Conservation (phyloP, 257 asterid genomes). For the Verbena officinalis region DNA sequence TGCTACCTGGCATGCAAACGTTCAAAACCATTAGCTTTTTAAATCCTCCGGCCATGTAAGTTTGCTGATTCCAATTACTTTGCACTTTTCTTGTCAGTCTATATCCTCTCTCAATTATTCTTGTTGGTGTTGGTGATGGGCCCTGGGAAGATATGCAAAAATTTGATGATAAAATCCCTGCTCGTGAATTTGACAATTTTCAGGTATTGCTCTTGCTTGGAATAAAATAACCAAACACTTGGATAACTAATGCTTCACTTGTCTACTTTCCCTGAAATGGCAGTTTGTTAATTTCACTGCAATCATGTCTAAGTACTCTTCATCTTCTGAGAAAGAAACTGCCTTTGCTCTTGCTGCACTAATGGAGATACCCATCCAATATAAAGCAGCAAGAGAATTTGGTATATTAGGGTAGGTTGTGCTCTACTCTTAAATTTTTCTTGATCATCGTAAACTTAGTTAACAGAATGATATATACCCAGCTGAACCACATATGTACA, state of each 20-base stretch:
- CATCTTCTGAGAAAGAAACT: conserved; percentile 61
- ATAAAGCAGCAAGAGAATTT: conserved; percentile 64
- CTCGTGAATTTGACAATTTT: conserved; percentile 75
- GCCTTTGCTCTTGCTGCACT: conserved; percentile 91
- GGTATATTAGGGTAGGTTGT: conserved; percentile 69
- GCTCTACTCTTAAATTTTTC: background rate
- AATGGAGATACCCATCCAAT: conserved; percentile 86
- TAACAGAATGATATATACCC: conserved; percentile 1
- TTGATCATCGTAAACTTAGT: conserved; percentile 18
- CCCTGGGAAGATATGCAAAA: conserved; percentile 92
- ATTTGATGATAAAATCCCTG: conserved; percentile 81
- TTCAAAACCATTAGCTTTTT: conserved; percentile 21
- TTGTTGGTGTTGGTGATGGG: conserved; percentile 92
- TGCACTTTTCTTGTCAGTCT: conserved; percentile 37
- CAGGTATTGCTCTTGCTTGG: conserved; percentile 47
- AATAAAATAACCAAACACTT: conserved; percentile 19
- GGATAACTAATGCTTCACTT: conserved; percentile 11
- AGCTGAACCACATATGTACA: conserved; percentile 15
- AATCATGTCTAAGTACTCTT: conserved; percentile 52
- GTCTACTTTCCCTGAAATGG: conserved; percentile 9
- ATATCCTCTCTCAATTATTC: conserved; percentile 80
- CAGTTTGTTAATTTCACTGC: conserved; percentile 86
- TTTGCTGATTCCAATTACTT: background rate
- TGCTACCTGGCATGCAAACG: conserved; percentile 1
- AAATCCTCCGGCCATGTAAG: conserved; percentile 13